Percentiles rank a stretch among this genome's conserved stretches.
These are phyloP conservation scores for Nelumbo lutea DNA, from an alignment of 164 flowering plant genomes.

Conservation along the genomic window DNA sequence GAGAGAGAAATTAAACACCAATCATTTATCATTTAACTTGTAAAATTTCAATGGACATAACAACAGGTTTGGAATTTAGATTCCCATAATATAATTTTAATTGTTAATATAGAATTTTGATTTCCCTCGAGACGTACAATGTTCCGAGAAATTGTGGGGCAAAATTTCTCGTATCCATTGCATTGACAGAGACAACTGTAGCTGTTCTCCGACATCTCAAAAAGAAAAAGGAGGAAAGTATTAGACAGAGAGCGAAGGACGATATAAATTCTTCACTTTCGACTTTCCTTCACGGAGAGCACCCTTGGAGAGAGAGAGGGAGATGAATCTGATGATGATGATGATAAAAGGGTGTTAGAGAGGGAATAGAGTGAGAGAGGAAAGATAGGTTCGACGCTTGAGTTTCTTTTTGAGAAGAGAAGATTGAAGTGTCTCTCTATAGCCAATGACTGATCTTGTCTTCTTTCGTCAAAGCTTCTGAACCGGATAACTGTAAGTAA, in stretches of 20 bases:
- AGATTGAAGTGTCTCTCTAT: neutral
- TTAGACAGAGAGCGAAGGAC: neutral
- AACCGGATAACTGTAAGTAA: neutral
- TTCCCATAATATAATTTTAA: neutral
- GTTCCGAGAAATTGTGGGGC: slow-evolving; percentile 5
- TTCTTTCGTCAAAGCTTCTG: neutral
- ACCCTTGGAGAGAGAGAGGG: slow-evolving; percentile 3
- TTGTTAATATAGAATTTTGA: no score
- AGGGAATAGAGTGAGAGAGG: neutral
- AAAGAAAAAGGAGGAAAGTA: neutral
- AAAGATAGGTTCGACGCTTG: slow-evolving; percentile 23
- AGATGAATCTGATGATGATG: neutral
- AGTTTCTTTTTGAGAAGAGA: slow-evolving; percentile 14
- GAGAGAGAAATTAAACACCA: neutral
- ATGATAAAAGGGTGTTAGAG: neutral
- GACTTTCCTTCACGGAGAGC: slow-evolving; percentile 13
- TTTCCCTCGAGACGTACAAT: slow-evolving; percentile 5
- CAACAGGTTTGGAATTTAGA: no score
- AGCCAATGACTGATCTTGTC: slow-evolving; percentile 9
- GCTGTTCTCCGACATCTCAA: slow-evolving; percentile 3
- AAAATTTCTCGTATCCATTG: neutral
- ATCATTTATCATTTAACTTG: neutral
- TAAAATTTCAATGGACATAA: no score
- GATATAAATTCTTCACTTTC: neutral
- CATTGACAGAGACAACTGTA: slow-evolving; percentile 2